Base-by-base conservation (phyloP, 2,329 filamentous ascomycete species). In the Lachnum nothofagi region DNA sequence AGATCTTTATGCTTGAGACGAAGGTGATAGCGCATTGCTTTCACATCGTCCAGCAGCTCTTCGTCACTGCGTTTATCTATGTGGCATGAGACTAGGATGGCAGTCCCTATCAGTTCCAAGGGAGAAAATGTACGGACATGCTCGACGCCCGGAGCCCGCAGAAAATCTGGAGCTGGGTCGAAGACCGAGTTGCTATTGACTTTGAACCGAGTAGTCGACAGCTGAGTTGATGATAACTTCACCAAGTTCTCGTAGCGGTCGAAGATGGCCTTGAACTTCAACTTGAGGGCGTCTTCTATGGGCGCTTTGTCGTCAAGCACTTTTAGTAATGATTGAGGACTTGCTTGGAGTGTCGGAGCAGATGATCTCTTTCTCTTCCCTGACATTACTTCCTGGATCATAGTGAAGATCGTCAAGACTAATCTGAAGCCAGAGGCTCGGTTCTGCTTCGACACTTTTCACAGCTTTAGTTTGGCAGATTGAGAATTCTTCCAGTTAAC, bases 101-200 rank as follows among this genome's bases (percentile, higher is more conserved):
- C 64, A 4, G 64, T 58, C 5, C 60, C 61, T 23, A 68, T 54
- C 14, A 68, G 57, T 31, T 68, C 66, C 8, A 68, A 48, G 1
- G 66, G 66, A 2, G 63, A 64, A 50, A 67, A 68, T 10, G 63
- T 67, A 25, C 60, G 58, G 31, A 65, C 62, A 27, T 67, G 61
- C 8, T 52, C 54, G 4, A 65, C 39, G 14, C 47, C 47, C 44
- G 52, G 44, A 49, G 55, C 46, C 40, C 43, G 47, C 35, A 68
- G 29, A 48, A 60, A 59, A 10, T 56, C 40, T 1, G 63, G 63
- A 6, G 62, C 54, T 5, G 60, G 56, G 22, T 63, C 62, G 46
- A 65, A 65, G 17, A 57, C 58, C 2, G 58, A 58, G 42, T 65
- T 52, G 2, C 25, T 23, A 9, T 59, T 56, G 19, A 65, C 48